Conservation (phyloP, 176 grass and related monocot genomes). For the Pharus latifolius region DNA sequence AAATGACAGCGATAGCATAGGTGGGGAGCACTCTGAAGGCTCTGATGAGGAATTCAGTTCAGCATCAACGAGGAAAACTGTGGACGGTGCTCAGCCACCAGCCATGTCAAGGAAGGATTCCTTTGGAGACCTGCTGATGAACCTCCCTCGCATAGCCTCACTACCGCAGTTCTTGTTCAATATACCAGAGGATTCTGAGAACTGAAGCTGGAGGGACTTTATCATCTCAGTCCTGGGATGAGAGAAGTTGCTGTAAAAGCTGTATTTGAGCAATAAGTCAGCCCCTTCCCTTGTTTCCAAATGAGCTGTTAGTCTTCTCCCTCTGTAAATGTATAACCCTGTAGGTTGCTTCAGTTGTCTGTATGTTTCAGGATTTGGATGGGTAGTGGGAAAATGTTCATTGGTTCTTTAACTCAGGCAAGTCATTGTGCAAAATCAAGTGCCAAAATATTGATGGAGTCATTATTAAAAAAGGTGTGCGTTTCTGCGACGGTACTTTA, state of each 20-base stretch:
- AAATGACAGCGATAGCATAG: conserved; percentile 24
- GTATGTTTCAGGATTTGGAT: background rate
- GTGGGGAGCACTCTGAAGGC: conserved; percentile 28
- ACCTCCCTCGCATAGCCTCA: conserved; percentile 72
- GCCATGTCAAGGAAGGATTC: conserved; percentile 76
- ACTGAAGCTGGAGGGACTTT: conserved; percentile 26
- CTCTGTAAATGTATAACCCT: conserved; percentile 32
- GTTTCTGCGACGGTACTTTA: background rate
- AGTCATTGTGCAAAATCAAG: conserved; percentile 6
- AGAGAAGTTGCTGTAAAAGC: conserved; percentile 30
- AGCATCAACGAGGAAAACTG: conserved; percentile 2
- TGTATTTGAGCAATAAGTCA: conserved; percentile 36
- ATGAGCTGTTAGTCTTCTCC: background rate
- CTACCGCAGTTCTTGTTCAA: conserved; percentile 81
- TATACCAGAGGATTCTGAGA: conserved; percentile 64
- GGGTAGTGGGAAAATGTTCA: conserved; percentile 17
- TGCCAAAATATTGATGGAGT: background rate
- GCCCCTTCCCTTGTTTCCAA: background rate
- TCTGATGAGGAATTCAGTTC: conserved; percentile 60
- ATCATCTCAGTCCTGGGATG: background rate
- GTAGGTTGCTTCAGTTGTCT: conserved; percentile 22
- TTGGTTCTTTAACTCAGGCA: conserved; percentile 21
- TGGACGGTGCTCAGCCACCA: conserved; percentile 3
- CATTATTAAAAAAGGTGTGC: background rate
- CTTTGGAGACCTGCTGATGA: conserved; percentile 62